Percentiles rank a stretch among this genome's conserved stretches.
Conservation (phyloP, 805 yeast species). For the Zygosaccharomyces gambellarensis region DNA sequence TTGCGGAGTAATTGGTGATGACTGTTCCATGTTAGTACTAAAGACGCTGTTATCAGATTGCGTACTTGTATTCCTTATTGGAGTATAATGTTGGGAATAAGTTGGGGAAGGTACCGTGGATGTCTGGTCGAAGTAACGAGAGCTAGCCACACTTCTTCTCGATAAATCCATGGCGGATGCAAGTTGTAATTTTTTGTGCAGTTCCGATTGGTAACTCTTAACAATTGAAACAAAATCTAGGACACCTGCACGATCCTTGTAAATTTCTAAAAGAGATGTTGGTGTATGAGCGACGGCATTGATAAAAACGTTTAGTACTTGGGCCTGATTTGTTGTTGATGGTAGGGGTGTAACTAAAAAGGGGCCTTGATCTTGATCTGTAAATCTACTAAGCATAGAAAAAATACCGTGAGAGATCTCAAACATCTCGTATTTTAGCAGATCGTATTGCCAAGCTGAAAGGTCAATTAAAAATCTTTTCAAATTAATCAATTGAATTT, state of each 20-base stretch:
- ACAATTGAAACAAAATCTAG: conserved; percentile 22
- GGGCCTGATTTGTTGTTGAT: conserved; percentile 19
- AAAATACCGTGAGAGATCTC: conserved; percentile 32
- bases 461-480: conserved; percentile 49
- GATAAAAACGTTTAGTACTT: conserved; percentile 24
- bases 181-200: conserved; percentile 26
- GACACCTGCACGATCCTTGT: conserved; percentile 25
- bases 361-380: conserved; percentile 31
- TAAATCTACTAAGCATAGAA: conserved; percentile 29
- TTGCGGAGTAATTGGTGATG: conserved; percentile 34
- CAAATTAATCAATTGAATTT: conserved; percentile 40
- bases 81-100: conserved; percentile 30
- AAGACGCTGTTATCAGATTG: conserved; percentile 33
- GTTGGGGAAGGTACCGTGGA: conserved; percentile 30
- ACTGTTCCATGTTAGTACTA: conserved; percentile 23
- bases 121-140: conserved; percentile 18
- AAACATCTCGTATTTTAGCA: conserved; percentile 33
- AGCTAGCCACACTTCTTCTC: conserved; percentile 18
- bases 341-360: conserved; percentile 27
- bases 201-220: conserved; percentile 19
- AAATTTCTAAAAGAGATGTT: conserved; percentile 21
- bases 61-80: conserved; percentile 32
- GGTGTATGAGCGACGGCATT: conserved; percentile 26
- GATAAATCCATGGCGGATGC: conserved; percentile 26
- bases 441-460: conserved; percentile 44